Evolutionary conservation across 768 basidiomycete species (phyloP).

Genomic region (Dentipellis sp.): DNA sequence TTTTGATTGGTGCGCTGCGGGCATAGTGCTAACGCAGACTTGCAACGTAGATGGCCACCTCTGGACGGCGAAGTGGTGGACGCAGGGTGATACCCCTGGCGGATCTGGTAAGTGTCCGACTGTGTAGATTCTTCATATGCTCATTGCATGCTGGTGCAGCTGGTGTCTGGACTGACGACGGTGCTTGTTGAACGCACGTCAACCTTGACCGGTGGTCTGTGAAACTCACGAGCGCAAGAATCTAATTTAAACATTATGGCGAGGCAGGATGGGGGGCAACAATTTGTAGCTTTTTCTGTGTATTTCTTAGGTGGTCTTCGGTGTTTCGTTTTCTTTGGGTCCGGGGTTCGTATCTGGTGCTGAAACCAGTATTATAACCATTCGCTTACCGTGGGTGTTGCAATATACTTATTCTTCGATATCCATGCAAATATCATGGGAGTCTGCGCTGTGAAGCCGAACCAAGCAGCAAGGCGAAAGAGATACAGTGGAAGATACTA

Average conservation of each 20-base stretch:
- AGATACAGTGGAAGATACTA: constrained; percentile 20
- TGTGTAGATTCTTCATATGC: constrained; percentile 2
- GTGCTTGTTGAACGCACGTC: constrained; percentile 27
- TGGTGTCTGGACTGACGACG: constrained; percentile 45
- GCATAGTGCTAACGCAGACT: not conserved
- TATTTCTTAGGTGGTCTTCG: not conserved
- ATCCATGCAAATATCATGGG: too few species aligned
- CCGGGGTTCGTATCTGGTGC: not conserved
- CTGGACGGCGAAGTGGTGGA: constrained; percentile 61
- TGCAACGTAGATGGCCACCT: constrained; percentile 32
- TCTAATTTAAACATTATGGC: not conserved
- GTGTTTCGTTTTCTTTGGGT: not conserved
- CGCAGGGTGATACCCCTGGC: constrained; percentile 46
- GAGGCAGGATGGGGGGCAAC: not conserved
- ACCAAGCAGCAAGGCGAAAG: too few species aligned
- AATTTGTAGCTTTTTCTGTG: not conserved
- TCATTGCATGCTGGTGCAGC: constrained; percentile 22
- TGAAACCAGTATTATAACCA: too few species aligned
- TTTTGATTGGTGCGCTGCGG: not conserved
- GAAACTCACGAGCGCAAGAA: not conserved
- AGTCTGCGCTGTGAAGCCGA: too few species aligned
- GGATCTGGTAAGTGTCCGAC: constrained; percentile 28
- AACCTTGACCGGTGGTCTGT: not conserved
- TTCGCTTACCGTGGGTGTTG: too few species aligned
- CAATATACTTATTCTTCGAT: too few species aligned